phyloP scores from a whole-genome alignment of 2,329 filamentous ascomycete species.

The Fusarium pseudonygamai region DNA sequence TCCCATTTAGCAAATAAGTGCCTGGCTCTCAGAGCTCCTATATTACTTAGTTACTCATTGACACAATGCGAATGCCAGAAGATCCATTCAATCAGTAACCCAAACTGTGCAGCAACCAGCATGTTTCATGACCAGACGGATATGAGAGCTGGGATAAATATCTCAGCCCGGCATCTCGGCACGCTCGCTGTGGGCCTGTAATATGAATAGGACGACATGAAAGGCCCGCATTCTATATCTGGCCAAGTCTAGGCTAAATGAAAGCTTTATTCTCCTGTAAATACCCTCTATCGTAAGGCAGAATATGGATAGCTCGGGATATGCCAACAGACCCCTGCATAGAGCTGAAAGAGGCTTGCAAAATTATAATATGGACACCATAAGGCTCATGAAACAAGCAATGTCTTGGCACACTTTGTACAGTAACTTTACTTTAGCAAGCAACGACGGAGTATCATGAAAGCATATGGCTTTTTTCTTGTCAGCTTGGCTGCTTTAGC shows the following conservation, averaged over 20 bases:
- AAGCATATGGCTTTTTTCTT: no score
- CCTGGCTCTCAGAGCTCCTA: background rate
- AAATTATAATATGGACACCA: background rate
- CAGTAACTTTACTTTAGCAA: no score
- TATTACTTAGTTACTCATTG: accelerated
- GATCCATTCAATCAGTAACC: accelerated
- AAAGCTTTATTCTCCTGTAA: background rate
- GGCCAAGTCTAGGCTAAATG: background rate
- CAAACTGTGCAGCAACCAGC: no score
- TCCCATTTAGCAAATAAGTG: background rate
- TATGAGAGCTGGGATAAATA: background rate
- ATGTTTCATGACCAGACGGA: accelerated
- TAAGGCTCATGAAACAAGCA: background rate
- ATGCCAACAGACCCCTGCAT: background rate
- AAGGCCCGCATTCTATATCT: background rate
- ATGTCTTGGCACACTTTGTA: background rate
- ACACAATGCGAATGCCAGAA: accelerated
- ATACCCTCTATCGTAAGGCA: background rate
- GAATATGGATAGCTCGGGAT: background rate
- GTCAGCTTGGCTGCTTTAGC: background rate
- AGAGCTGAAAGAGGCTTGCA: background rate
- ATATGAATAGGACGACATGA: background rate
- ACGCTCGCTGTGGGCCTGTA: background rate
- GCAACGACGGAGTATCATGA: background rate
- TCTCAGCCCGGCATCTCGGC: background rate